Conservation (phyloP, 352 stramenopile genomes). For the Phytopythium ostracodes region DNA sequence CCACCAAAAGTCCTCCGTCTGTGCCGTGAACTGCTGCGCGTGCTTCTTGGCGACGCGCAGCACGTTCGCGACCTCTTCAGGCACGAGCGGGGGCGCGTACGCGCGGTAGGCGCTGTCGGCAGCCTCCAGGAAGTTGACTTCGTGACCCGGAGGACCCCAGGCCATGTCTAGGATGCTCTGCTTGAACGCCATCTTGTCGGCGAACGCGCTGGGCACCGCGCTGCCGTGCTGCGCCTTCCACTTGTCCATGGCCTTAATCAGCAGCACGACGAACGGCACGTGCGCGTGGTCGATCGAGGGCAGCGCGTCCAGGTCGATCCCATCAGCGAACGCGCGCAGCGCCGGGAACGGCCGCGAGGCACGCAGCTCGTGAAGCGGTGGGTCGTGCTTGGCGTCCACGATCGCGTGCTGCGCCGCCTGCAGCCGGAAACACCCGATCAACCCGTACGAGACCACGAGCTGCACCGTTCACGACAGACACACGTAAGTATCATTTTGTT, state of each 20-base stretch:
- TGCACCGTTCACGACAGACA: background rate
- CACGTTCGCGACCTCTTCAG: constrained; percentile 74
- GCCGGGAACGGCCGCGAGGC: constrained; percentile 72
- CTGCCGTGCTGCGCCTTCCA: constrained; percentile 52
- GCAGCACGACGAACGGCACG: constrained; percentile 92
- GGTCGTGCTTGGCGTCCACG: constrained; percentile 88
- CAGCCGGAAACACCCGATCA: constrained; percentile 92
- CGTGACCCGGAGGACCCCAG: constrained; percentile 50
- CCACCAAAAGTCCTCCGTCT: constrained; percentile 76
- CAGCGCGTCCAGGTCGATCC: constrained; percentile 65
- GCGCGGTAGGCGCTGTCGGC: constrained; percentile 90
- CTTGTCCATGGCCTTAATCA: constrained; percentile 64
- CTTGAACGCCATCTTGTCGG: constrained; percentile 92
- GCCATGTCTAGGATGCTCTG: constrained; percentile 56
- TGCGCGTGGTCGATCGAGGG: constrained; percentile 87
- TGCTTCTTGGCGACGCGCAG: constrained; percentile 31
- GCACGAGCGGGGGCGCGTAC: constrained; percentile 80
- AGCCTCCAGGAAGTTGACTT: constrained; percentile 97
- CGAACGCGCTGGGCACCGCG: constrained; percentile 60
- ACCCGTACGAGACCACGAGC: constrained; percentile 84
- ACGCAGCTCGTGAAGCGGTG: constrained; percentile 86
- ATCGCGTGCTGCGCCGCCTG: constrained; percentile 84
- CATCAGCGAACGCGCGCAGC: constrained; percentile 47
- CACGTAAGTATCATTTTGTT: background rate
- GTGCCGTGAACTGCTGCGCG: constrained; percentile 28